A percentile compares a stretch with the other conserved stretches of the same genome.
These are phyloP conservation scores for Epichloe gansuensis DNA, from an alignment of 2,329 filamentous ascomycete genomes.

Conservation along the genomic window DNA sequence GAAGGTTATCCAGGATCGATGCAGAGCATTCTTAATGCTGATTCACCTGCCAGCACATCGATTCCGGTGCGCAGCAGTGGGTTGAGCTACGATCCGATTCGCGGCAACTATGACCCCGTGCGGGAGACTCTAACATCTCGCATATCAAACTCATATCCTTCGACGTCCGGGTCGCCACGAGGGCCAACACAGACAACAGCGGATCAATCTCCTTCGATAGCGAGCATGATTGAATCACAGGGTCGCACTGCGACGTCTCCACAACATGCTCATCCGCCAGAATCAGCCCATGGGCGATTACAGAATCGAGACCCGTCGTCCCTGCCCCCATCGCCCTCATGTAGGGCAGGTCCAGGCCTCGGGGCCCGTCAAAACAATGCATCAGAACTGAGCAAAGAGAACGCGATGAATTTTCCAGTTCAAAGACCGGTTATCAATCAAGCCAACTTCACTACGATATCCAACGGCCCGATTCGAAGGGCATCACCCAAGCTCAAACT, in stretches of 20 bases:
- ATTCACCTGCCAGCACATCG: constrained; percentile 24
- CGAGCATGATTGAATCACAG: constrained; percentile 63
- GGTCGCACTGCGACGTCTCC: constrained; percentile 19
- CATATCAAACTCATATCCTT: constrained; percentile 33
- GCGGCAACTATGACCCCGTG: constrained; percentile 57
- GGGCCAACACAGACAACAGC: constrained; percentile 19
- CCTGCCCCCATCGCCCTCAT: constrained; percentile 30
- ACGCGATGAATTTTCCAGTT: constrained; percentile 12
- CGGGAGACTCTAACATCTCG: constrained; percentile 46
- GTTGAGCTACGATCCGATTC: constrained; percentile 81
- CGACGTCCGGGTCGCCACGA: constrained; percentile 39
- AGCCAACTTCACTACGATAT: constrained; percentile 29
- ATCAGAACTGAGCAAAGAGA: constrained; percentile 27
- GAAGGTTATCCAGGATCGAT: constrained; percentile 39
- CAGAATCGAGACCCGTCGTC: constrained; percentile 23
- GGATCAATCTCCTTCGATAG: constrained; percentile 66
- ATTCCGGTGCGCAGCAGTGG: constrained; percentile 51
- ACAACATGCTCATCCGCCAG: constrained; percentile 15
- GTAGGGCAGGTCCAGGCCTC: constrained; percentile 20
- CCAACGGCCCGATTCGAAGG: constrained; percentile 31
- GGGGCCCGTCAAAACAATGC: constrained; percentile 17
- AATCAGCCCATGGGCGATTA: constrained; percentile 17
- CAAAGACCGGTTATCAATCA: constrained; percentile 23
- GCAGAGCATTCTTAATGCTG: constrained; percentile 44
- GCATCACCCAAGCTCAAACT: constrained; percentile 35